These are phyloP conservation scores for Marasmius tenuissimus DNA, from an alignment of 1,284 basidiomycete species.

Conservation along the genomic window DNA sequence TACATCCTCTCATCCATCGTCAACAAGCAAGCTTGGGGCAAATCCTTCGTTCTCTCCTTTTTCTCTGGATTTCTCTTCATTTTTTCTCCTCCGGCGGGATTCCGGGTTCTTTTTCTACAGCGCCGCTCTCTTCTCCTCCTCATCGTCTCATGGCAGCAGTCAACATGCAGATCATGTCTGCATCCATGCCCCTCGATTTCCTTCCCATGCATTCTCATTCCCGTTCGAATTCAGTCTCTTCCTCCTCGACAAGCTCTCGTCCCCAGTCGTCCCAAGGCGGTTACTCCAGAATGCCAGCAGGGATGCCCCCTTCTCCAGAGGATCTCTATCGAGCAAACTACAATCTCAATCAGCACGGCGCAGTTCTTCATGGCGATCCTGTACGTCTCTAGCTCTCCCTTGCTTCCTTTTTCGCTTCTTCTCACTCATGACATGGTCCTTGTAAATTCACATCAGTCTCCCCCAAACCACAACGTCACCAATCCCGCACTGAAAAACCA, in stretches of 20 bases:
- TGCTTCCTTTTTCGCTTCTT: conserved; percentile 33
- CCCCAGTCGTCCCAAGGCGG: conserved; percentile 74
- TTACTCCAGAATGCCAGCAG: conserved; percentile 49
- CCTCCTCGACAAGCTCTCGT: conserved; percentile 67
- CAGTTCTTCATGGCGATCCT: conserved; percentile 41
- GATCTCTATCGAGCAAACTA: conserved; percentile 69
- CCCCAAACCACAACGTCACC: conserved; percentile 67
- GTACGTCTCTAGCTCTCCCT: conserved; percentile 27
- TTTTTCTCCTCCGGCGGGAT: conserved; percentile 26
- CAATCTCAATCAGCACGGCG: conserved; percentile 39
- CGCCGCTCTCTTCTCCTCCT: conserved; percentile 21
- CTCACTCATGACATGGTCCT: conserved; percentile 41
- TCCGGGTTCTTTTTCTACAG: conserved; percentile 14
- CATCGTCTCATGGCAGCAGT: conserved; percentile 61
- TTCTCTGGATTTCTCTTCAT: neutral
- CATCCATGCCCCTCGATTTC: conserved; percentile 68
- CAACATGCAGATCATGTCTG: conserved; percentile 70
- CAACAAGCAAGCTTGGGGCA: neutral
- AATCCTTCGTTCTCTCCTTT: conserved; percentile 13
- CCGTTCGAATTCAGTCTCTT: conserved; percentile 75
- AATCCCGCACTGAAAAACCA: conserved; percentile 73
- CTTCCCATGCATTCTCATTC: conserved; percentile 66
- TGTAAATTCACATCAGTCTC: conserved; percentile 59
- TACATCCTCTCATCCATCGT: neutral
- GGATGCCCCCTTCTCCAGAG: conserved; percentile 51